These are phyloP conservation scores for Schwanniomyces pseudopolymorphus DNA, from an alignment of 805 yeast genomes.

Conservation along the genomic window DNA sequence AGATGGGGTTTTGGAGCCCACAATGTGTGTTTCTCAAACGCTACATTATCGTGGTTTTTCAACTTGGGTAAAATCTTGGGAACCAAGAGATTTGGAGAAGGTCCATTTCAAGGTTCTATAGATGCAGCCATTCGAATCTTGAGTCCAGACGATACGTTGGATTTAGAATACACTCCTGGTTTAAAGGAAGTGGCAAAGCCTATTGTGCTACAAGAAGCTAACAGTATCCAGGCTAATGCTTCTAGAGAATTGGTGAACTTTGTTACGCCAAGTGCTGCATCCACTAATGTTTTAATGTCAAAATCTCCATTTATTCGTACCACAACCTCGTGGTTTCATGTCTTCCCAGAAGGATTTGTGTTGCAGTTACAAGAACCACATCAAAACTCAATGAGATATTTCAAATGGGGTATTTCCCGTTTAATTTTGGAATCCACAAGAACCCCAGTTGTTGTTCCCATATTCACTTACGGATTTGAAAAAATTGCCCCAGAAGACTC, in stretches of 20 bases:
- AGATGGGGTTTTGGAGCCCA: conserved; percentile 96
- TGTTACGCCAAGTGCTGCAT: conserved; percentile 27
- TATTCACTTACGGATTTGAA: conserved; percentile 84
- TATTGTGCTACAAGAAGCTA: conserved; percentile 41
- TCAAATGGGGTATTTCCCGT: conserved; percentile 93
- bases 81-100: conserved; percentile 85
- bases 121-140: conserved; percentile 83
- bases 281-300: conserved; percentile 31
- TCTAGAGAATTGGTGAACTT: conserved; percentile 17
- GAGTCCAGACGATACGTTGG: conserved; percentile 72
- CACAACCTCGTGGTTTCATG: conserved; percentile 86
- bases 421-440: conserved; percentile 76
- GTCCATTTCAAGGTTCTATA: conserved; percentile 87
- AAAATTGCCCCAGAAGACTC: conserved; percentile 78
- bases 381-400: conserved; percentile 85
- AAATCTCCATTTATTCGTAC: conserved; percentile 56
- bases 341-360: conserved; percentile 94
- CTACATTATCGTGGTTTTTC: conserved; percentile 59
- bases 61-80: conserved; percentile 86
- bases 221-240: conserved; percentile 8
- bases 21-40: conserved; percentile 76
- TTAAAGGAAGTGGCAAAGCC: conserved; percentile 27
- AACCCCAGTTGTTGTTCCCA: conserved; percentile 85
- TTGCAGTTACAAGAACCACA: conserved; percentile 80
- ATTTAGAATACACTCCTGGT: conserved; percentile 38